phyloP scores from a whole-genome alignment of 768 basidiomycete species.

The Neoboletus subvelutipes region DNA sequence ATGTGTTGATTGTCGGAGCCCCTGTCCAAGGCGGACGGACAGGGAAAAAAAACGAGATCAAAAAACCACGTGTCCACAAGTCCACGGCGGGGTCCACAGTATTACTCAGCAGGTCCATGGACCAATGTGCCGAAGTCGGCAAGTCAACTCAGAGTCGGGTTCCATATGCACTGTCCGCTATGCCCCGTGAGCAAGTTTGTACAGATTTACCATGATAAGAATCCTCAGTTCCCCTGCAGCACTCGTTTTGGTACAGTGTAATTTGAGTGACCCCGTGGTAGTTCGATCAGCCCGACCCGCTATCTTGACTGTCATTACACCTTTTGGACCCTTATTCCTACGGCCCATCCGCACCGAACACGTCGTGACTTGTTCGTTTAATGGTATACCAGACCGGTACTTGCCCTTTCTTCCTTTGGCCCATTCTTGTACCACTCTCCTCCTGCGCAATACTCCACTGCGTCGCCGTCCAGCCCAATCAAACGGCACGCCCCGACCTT shows the following conservation, averaged over 20 bases:
- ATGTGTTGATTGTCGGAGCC: conserved; percentile 38
- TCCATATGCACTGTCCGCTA: not conserved
- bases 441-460: conserved; percentile 11
- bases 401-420: not conserved
- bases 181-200: not conserved
- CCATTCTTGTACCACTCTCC: conserved; percentile 20
- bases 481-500: conserved; percentile 6
- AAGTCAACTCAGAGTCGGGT: not conserved
- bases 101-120: conserved; percentile 30
- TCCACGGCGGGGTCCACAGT: conserved; percentile 17
- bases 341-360: conserved; percentile 9
- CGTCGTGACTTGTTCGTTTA: conserved; percentile 11
- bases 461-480: conserved; percentile 3
- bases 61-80: conserved; percentile 29
- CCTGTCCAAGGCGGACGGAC: conserved; percentile 36
- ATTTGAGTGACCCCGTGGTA: conserved; percentile 1
- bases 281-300: conserved; percentile 4
- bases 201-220: conserved; percentile 25
- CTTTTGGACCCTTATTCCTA: not conserved
- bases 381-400: not conserved
- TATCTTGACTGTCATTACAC: not conserved
- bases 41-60: conserved; percentile 38
- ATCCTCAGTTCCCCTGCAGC: conserved; percentile 17
- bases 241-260: not conserved
- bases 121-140: conserved; percentile 20